Conservation (phyloP, 768 basidiomycete genomes). For the Auriscalpium microsporum region DNA sequence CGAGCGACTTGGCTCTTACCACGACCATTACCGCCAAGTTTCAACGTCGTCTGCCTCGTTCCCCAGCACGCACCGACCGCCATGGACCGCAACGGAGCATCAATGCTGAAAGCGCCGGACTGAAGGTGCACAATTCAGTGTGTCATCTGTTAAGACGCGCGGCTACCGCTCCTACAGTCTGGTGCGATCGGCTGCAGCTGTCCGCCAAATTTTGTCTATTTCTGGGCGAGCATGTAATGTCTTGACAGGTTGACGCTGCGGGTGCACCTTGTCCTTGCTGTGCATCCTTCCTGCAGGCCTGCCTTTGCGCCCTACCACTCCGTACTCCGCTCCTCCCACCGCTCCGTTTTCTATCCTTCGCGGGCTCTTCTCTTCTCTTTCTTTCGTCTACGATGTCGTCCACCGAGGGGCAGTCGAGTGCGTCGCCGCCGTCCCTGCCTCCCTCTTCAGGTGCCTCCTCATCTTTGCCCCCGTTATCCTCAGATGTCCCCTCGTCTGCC, state of each 20-base stretch:
- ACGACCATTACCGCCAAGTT: too few relatives aligned
- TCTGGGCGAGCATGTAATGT: background rate
- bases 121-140: background rate
- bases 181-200: background rate
- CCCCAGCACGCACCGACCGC: too few relatives aligned
- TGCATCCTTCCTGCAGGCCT: background rate
- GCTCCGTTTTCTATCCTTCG: background rate
- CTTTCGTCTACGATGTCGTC: background rate
- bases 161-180: background rate
- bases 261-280: background rate
- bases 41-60: too few relatives aligned
- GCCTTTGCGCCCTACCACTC: background rate
- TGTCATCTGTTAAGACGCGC: background rate
- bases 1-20: too few relatives aligned
- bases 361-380: background rate
- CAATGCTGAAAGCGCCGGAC: background rate
- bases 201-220: background rate
- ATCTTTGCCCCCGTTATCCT: slow-evolving; percentile 1
- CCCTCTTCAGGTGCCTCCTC: background rate
- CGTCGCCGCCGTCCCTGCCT: background rate
- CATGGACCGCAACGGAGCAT: too few relatives aligned
- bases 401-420: background rate
- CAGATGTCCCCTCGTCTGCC: slow-evolving; percentile 1
- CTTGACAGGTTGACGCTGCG: background rate
- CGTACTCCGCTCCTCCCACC: background rate